Base-by-base conservation (phyloP, 2,329 filamentous ascomycete species). In the Knoxdaviesia capensis region DNA sequence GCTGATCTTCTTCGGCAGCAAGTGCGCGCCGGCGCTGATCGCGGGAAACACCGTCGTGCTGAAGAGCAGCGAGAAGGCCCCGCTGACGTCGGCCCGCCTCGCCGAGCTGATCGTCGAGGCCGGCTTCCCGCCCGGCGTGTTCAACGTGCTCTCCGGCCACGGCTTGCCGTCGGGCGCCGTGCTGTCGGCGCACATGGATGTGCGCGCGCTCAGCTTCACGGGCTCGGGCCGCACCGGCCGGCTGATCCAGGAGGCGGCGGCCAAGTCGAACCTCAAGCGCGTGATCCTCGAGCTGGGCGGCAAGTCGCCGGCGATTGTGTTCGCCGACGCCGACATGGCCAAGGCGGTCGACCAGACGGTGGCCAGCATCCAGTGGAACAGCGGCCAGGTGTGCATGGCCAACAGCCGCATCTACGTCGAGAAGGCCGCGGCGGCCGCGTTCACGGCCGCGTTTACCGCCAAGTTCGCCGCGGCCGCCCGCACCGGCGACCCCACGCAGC, bases 161-260 rank as follows among this genome's bases (percentile, higher is more conserved):
- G 80, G 81, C 3, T 62, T 65, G 10, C 71, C 73, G 36, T 73
- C 78, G 1, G 81, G 82, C 10, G 67, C 71, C 4, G 71, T 76
- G 1, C 64, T 88, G 5, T 73, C 77, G 1, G 62, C 67, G 33
- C 82, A 88, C 56, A 64, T 74, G 45, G 69, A 71, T 39, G 70
- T 88, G 31, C 73, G 80, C 49, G 83, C 80, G 52, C 64, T 88
- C 40, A 76, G 77, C 1, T 90, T 90, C 50, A 88, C 83, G 0
- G 83, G 83, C 31, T 80, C 74, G 6, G 80, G 76, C 2, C 65
- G 64, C 2, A 84, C 80, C 0, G 83, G 78, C 1, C 71, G 74
- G 43, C 64, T 75, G 42, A 82, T 88, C 42, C 81, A 84, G 69
- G 79, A 80, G 51, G 68, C 73, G 53, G 79, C 81, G 0, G 68